Percentiles rank a stretch among this genome's conserved stretches.
phyloP scores from a whole-genome alignment of 108 stramenopile genomes.

The Nannochloropsis oceanica region DNA sequence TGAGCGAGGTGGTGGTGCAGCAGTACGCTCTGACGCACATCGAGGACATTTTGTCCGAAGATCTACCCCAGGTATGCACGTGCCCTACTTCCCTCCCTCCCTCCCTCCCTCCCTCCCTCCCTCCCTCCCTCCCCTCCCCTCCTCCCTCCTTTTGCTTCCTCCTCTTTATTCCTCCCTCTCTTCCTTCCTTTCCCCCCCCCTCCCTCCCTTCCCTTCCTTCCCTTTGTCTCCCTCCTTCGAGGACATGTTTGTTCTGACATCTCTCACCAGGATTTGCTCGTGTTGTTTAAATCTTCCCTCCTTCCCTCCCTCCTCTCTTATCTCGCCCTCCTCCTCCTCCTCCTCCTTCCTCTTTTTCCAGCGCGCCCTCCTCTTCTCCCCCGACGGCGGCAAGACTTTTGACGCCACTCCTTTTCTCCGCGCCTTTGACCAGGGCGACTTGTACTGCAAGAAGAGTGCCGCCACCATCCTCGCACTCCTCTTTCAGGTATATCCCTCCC shows the following conservation, averaged over 20 bases:
- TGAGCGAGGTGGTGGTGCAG: neutral
- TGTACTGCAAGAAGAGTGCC: neutral
- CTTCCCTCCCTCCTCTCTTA: neutral
- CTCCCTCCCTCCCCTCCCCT: neutral
- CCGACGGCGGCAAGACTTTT: neutral
- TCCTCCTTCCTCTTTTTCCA: neutral
- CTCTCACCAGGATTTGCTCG: too few relatives aligned
- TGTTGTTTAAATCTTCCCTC: too few relatives aligned
- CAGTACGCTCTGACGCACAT: neutral
- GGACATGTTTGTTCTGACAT: too few relatives aligned
- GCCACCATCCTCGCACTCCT: neutral
- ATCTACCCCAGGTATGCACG: neutral
- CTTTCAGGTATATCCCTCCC: neutral
- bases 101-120: neutral
- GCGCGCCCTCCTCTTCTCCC: neutral
- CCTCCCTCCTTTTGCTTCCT: neutral
- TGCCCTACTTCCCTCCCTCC: too few relatives aligned
- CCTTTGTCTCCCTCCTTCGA: neutral
- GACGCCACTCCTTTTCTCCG: neutral
- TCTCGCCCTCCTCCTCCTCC: neutral
- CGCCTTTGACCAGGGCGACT: neutral
- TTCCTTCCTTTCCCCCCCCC: neutral
- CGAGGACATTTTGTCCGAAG: neutral
- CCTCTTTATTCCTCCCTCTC: neutral
- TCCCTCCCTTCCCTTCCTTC: neutral